A percentile compares a stretch with the other conserved stretches of the same genome.
These are phyloP conservation scores for Fusarium dlaminii DNA, from an alignment of 2,329 filamentous ascomycete genomes.

Conservation along the genomic window DNA sequence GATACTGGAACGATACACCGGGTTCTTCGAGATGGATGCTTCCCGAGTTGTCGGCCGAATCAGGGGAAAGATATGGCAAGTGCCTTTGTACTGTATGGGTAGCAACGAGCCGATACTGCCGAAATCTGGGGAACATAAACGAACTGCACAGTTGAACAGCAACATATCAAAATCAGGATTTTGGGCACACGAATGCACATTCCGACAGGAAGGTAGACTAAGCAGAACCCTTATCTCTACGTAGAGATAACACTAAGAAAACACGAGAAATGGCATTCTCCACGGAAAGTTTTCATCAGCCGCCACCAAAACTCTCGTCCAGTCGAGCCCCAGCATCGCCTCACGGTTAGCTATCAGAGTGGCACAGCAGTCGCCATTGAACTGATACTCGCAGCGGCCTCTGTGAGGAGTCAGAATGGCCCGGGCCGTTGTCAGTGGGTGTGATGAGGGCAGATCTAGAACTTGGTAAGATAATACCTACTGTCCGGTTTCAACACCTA, in stretches of 20 bases:
- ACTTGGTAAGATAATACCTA: slow-evolving; percentile 24
- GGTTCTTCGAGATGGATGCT: background rate
- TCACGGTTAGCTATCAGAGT: background rate
- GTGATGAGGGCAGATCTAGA: slow-evolving; percentile 18
- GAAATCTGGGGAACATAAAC: slow-evolving; percentile 12
- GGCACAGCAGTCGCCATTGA: background rate
- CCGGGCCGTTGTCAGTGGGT: slow-evolving; percentile 24
- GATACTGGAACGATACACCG: background rate
- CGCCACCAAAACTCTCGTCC: background rate
- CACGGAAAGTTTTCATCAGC: background rate
- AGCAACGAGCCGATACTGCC: background rate
- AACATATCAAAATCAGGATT: background rate
- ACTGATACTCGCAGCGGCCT: background rate
- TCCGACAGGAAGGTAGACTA: background rate
- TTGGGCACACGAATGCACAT: background rate
- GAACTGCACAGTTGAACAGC: background rate
- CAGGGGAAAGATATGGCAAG: background rate
- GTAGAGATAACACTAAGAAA: background rate
- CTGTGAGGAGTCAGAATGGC: slow-evolving; percentile 21
- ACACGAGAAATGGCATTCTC: background rate
- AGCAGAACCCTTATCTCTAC: background rate
- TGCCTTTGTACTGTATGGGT: background rate
- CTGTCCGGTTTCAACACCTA: background rate
- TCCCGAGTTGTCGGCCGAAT: background rate
- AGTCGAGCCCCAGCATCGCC: background rate